A percentile compares a stretch with the other conserved stretches of the same genome.
These are phyloP conservation scores for Lichenothelia convexa DNA, from an alignment of 495 filamentous ascomycete genomes.

Conservation along the genomic window DNA sequence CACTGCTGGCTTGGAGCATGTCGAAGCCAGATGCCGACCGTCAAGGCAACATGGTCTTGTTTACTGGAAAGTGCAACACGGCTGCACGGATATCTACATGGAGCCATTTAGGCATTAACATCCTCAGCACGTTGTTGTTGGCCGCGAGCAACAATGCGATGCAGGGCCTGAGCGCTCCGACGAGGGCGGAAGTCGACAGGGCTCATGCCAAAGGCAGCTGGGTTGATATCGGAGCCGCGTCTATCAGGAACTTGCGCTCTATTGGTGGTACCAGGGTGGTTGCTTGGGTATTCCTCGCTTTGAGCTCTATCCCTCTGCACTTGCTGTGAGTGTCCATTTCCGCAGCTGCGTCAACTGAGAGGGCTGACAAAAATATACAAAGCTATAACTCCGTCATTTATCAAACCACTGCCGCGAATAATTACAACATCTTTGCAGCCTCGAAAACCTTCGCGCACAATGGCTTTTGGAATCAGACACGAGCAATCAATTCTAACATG, in stretches of 20 bases:
- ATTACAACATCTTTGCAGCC: slow-evolving; percentile 22
- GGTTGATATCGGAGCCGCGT: slow-evolving; percentile 8
- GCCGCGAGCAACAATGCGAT: slow-evolving; percentile 4
- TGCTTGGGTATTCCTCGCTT: slow-evolving; percentile 4
- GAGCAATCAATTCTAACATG: no score
- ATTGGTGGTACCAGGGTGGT: slow-evolving; percentile 2
- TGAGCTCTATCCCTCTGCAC: slow-evolving; percentile 8
- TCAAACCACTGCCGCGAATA: slow-evolving; percentile 17
- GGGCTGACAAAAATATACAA: no score
- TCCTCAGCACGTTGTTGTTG: slow-evolving; percentile 6
- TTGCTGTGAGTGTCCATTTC: slow-evolving; percentile 1
- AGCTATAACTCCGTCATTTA: slow-evolving; percentile 18
- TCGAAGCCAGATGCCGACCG: background rate
- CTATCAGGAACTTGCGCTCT: slow-evolving; percentile 4
- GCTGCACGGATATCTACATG: slow-evolving; percentile 1
- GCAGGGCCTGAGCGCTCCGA: slow-evolving; percentile 8
- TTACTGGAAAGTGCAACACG: slow-evolving; percentile 1
- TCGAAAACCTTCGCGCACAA: slow-evolving; percentile 19
- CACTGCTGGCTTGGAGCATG: background rate
- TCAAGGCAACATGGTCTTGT: slow-evolving; percentile 1
- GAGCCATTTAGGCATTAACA: slow-evolving; percentile 7
- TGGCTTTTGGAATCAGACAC: no score
- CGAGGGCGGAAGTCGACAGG: slow-evolving; percentile 6
- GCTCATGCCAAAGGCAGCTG: slow-evolving; percentile 4
- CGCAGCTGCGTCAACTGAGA: no score